Percentiles rank a stretch among this genome's conserved stretches.
Conservation (phyloP, 2,329 filamentous ascomycete species). For the Nemania sp. region DNA sequence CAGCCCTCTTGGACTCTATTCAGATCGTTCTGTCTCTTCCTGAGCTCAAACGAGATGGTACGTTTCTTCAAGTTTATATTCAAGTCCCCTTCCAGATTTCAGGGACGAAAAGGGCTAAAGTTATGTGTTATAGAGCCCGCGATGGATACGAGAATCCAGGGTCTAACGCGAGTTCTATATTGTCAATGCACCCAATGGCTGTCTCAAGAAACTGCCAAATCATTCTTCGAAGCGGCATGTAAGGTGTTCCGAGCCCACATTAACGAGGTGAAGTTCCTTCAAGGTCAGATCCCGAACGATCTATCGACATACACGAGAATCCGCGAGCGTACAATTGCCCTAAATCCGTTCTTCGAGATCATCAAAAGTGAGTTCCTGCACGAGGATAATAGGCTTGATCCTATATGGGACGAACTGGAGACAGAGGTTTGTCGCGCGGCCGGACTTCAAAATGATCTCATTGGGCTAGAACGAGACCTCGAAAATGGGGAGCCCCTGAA, state of each 20-base stretch:
- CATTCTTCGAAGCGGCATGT: constrained; percentile 8
- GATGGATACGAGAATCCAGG: constrained; percentile 8
- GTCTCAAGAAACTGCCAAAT: neutral
- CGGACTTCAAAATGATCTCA: constrained; percentile 15
- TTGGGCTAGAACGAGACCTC: constrained; percentile 9
- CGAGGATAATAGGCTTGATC: neutral
- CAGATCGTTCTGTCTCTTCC: constrained; percentile 8
- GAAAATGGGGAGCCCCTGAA: constrained; percentile 13
- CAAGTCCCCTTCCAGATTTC: neutral
- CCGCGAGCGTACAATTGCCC: constrained; percentile 1
- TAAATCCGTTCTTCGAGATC: constrained; percentile 6
- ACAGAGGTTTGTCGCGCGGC: neutral
- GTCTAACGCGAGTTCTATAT: neutral
- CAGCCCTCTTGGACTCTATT: constrained; percentile 5
- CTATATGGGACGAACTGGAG: constrained; percentile 1
- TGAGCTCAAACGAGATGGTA: neutral
- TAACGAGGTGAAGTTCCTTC: neutral
- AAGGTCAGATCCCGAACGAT: constrained; percentile 6
- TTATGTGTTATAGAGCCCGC: neutral
- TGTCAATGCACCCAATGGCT: constrained; percentile 11
- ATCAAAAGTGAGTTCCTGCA: constrained; percentile 1
- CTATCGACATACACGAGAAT: constrained; percentile 6
- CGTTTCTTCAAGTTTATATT: neutral
- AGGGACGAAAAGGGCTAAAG: neutral
- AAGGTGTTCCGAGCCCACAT: constrained; percentile 4